Conservation (phyloP, 1,284 basidiomycete species). For the Cryptococcus sp. region DNA sequence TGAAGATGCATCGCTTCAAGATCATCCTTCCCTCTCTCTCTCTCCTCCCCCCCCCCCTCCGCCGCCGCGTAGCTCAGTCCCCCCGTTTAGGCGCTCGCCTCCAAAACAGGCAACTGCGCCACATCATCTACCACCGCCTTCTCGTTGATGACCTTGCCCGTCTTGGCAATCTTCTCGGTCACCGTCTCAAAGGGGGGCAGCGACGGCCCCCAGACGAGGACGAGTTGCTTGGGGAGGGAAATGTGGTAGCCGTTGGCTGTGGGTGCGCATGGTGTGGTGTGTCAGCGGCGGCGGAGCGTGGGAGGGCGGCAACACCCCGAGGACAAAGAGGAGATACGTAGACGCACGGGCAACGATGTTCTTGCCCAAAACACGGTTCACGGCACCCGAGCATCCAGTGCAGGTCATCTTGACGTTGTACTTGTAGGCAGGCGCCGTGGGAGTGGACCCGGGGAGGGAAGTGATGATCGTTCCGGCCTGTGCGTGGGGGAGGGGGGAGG, state of each 20-base stretch:
- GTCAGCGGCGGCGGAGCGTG: no score
- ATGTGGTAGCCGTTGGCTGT: conserved; percentile 46
- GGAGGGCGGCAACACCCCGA: not conserved
- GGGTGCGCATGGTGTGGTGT: not conserved
- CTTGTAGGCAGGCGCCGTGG: conserved; percentile 42
- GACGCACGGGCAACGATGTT: conserved; percentile 46
- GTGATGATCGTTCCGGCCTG: conserved; percentile 14
- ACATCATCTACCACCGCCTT: conserved; percentile 26
- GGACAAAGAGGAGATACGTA: not conserved
- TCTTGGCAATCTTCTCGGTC: conserved; percentile 49
- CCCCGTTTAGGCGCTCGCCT: not conserved
- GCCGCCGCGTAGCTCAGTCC: no score
- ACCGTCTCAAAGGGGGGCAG: conserved; percentile 43
- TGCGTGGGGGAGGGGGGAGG: not conserved
- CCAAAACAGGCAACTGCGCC: conserved; percentile 19
- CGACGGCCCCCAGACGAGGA: conserved; percentile 45
- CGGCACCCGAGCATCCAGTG: conserved; percentile 48
- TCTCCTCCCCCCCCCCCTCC: no score
- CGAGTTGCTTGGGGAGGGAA: conserved; percentile 41
- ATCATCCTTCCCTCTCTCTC: no score
- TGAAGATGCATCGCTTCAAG: no score
- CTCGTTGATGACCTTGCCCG: conserved; percentile 43
- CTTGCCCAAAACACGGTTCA: conserved; percentile 48
- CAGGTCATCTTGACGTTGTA: conserved; percentile 51
- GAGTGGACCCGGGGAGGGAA: conserved; percentile 12